Base-by-base conservation (phyloP, 768 basidiomycete species). In the Tylopilus subfusipes region DNA sequence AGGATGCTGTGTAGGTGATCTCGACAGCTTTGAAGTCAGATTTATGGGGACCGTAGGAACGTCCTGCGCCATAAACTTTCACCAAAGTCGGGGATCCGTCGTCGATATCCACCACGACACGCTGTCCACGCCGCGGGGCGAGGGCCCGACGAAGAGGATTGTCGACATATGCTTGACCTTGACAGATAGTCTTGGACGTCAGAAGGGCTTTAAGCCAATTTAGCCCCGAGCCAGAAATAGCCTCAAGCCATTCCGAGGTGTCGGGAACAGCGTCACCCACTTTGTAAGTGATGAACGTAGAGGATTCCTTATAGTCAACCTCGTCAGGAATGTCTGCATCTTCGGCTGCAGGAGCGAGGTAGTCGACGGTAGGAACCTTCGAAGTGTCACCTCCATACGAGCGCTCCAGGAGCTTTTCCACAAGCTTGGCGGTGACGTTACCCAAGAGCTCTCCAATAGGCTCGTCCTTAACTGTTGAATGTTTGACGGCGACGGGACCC, bases 401-500 rank as follows among this genome's bases (percentile, higher is more conserved):
- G 52, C 82, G 80, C 44, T 89, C 81, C 16, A 97, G 79, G 42
- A 98, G 81, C 64, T 85, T 90, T 63, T 84, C 70, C 50, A 90
- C 83, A 52, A 99, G 89, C 16, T 77, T 73, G 16, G 81, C 73
- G 63, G 92, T 88, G 72, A 98, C 88, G 72, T 87, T 88, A 49
- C 92, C 94, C 47, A 99, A 82, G 50, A 99, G 77, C 29, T 96
- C 90, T 63, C 87, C 90, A 70, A 98, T 88, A 8, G 97, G 94
- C 72, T 96, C 93, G 64, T 99, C 93, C 72, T 93, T 96, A 65
- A 84, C 76, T 39, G 76, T 84, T 10, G 92, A 85, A 72, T 93
- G 85, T 72, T 90, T 94, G 57, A 84, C 93, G 1, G 97, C 94
- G 47, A 99, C 88, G 14, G 97, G 97, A 21, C 97, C 97, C 73